Base-by-base conservation (phyloP, 495 filamentous ascomycete species). In the Amniculicola lignicola region DNA sequence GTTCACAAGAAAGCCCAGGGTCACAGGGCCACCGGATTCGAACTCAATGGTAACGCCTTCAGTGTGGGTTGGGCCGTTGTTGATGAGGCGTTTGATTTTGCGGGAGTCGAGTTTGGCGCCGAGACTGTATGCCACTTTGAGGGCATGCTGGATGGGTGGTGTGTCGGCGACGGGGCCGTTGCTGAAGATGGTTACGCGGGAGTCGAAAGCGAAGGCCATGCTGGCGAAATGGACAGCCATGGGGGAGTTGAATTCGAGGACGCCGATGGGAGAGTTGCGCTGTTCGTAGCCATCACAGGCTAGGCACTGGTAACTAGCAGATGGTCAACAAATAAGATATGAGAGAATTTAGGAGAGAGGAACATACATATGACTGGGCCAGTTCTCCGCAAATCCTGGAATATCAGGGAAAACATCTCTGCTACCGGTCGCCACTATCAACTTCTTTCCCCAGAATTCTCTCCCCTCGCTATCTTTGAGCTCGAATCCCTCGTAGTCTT, bases 241-340 rank as follows among this genome's bases (percentile, higher is more conserved):
- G 1, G 58, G 57, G 35, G 18, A n/a, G 1, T 22, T 36, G 33
- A 54, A 54, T 11, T 45, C 51, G 0, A 61, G 44, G 25, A 61
- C 39, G 24, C 58, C 58, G 33, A 61, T 61, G 15, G 58, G 51
- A 1, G 49, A 47, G 0, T 38, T 45, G 23, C 44, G 46, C 24
- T 61, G 51, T 45, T 61, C 58, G 37, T 49, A 61, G 2, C 50
- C 58, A 39, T 61, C 51, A 28, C 58, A 61, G 5, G 9, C 43
- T 10, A 61, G 51, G 41, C 58, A 61, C 16, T 61, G 58, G 27
- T 50, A 61, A 21, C n/a, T n/a, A n/a, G n/a, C n/a, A n/a, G n/a
- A n/a, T n/a, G n/a, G n/a, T n/a, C n/a, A n/a, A n/a, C n/a, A n/a
- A n/a, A n/a, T n/a, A n/a, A n/a, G n/a, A n/a, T n/a, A n/a, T n/a